phyloP scores from a whole-genome alignment of 2,329 filamentous ascomycete species.

The Ilyonectria robusta region DNA sequence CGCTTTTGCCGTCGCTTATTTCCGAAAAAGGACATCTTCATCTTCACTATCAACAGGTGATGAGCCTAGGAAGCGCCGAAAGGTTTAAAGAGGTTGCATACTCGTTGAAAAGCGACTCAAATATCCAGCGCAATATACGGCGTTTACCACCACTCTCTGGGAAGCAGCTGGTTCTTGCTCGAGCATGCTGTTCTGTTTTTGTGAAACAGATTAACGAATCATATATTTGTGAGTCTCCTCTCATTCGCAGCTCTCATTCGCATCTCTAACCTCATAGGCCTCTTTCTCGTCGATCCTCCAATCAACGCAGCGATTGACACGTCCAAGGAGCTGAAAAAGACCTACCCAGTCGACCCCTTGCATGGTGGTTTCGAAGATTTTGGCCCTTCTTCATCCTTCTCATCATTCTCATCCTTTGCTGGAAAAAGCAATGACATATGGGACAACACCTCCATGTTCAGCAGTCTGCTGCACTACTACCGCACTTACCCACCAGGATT shows the following conservation, averaged over 20 bases:
- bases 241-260: too few species aligned
- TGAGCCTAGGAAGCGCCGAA: constrained; percentile 30
- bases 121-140: constrained; percentile 18
- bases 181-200: constrained; percentile 21
- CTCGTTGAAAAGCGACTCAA: constrained; percentile 15
- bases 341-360: not conserved
- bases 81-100: constrained; percentile 4
- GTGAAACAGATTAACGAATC: not conserved
- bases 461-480: constrained; percentile 24
- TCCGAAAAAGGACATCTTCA: constrained; percentile 31
- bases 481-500: not conserved
- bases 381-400: constrained; percentile 1
- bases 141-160: constrained; percentile 5
- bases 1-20: constrained; percentile 31
- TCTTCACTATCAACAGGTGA: constrained; percentile 37
- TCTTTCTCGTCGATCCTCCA: constrained; percentile 20
- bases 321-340: not conserved
- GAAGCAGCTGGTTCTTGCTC: constrained; percentile 17
- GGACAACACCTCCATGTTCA: constrained; percentile 13
- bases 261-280: not conserved
- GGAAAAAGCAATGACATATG: not conserved
- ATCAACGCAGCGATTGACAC: not conserved
- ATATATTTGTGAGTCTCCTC: not conserved
- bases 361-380: constrained; percentile 25
- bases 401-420: constrained; percentile 15